These are phyloP conservation scores for Starmera amethionina DNA, from an alignment of 805 yeast genomes.

Conservation along the genomic window DNA sequence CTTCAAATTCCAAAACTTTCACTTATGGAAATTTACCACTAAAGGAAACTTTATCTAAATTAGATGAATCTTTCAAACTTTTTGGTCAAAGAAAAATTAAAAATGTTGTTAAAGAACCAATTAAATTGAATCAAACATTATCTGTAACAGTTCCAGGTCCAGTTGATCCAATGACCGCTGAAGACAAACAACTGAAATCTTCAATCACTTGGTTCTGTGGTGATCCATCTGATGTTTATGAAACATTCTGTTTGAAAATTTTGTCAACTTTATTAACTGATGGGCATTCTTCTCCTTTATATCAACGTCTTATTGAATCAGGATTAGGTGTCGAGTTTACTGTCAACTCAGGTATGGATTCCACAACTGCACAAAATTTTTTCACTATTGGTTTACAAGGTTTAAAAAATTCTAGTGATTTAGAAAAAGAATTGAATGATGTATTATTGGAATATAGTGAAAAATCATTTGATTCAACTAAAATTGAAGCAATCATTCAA, in stretches of 20 bases:
- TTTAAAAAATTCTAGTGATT: slow-evolving; percentile 34
- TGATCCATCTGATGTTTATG: slow-evolving; percentile 55
- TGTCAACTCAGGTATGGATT: slow-evolving; percentile 81
- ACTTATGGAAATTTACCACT: slow-evolving; percentile 80
- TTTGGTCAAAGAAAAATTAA: slow-evolving; percentile 45
- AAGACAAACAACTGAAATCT: slow-evolving; percentile 61
- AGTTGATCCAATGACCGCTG: slow-evolving; percentile 63
- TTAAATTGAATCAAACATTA: slow-evolving; percentile 23
- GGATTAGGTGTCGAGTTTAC: slow-evolving; percentile 81
- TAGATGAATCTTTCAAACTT: slow-evolving; percentile 37
- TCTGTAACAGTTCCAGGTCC: slow-evolving; percentile 55
- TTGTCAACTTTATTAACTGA: slow-evolving; percentile 66
- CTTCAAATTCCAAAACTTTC: slow-evolving; percentile 78
- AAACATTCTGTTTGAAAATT: slow-evolving; percentile 62
- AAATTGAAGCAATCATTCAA: slow-evolving; percentile 80
- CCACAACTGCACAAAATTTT: slow-evolving; percentile 64
- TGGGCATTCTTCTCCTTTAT: slow-evolving; percentile 88
- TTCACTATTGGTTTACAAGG: slow-evolving; percentile 87
- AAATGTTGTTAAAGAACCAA: slow-evolving; percentile 15
- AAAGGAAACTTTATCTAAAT: slow-evolving; percentile 43
- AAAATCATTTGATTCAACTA: slow-evolving; percentile 39
- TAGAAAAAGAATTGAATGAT: slow-evolving; percentile 37
- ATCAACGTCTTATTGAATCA: slow-evolving; percentile 77
- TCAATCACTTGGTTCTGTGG: slow-evolving; percentile 90
- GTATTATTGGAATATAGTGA: slow-evolving; percentile 36